Evolutionary conservation across 345 rosid genomes (phyloP).

Genomic region (Citrus unshiu): DNA sequence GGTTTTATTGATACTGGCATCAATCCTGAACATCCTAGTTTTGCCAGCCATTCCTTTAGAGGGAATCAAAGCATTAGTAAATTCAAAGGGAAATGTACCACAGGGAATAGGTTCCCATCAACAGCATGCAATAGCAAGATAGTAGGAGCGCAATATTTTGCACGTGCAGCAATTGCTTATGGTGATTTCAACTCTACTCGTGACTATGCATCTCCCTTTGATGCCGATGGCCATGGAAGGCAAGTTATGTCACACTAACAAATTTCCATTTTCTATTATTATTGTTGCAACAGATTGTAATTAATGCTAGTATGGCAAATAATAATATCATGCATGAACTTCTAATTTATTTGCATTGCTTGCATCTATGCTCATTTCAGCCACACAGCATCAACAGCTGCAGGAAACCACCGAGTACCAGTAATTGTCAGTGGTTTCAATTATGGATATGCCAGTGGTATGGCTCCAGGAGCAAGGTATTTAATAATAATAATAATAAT

Average conservation of each 20-base stretch:
- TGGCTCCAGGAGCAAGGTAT: conserved; percentile 57
- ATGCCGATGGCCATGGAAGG: conserved; percentile 62
- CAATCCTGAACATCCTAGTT: conserved; percentile 48
- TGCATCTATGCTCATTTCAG: conserved; percentile 19
- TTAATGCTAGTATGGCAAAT: neutral
- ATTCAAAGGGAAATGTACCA: conserved; percentile 39
- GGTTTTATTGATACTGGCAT: conserved; percentile 51
- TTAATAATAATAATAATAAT: too few species aligned
- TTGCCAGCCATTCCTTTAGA: conserved; percentile 5
- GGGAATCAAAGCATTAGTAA: conserved; percentile 12
- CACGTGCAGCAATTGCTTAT: conserved; percentile 39
- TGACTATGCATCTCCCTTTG: conserved; percentile 43
- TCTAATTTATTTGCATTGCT: neutral
- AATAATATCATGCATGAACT: neutral
- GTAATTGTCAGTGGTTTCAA: conserved; percentile 38
- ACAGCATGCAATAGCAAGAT: conserved; percentile 42
- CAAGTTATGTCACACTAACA: conserved; percentile 11
- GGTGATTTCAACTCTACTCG: conserved; percentile 43
- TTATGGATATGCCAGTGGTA: conserved; percentile 50
- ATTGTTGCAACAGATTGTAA: neutral
- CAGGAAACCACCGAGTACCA: conserved; percentile 33
- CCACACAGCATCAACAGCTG: conserved; percentile 52
- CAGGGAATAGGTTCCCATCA: conserved; percentile 32
- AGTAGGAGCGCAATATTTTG: conserved; percentile 48
- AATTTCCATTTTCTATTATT: neutral